Evolutionary conservation across 805 yeast species (phyloP).

Genomic region (Danielia oregonensis): DNA sequence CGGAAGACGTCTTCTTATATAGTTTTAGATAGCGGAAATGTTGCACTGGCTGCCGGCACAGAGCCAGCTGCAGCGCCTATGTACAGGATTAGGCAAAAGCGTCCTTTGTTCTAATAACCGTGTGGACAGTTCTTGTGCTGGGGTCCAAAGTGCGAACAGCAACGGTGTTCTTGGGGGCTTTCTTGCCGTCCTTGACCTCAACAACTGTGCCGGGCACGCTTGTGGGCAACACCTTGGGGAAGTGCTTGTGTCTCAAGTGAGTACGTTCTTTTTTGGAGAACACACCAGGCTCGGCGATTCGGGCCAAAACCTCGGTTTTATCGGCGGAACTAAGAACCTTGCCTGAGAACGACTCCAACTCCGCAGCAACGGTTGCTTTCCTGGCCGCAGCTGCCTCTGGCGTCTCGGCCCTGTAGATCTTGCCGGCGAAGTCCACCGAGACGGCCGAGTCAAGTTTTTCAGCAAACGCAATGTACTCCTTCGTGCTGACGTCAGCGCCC

Average conservation of each 20-base stretch:
- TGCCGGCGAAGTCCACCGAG: slow-evolving; percentile 44
- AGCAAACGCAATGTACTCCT: slow-evolving; percentile 36
- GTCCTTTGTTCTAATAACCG: slow-evolving; percentile 50
- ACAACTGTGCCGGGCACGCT: slow-evolving; percentile 39
- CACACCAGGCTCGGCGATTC: slow-evolving; percentile 42
- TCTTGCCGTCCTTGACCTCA: slow-evolving; percentile 32
- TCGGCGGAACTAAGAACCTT: slow-evolving; percentile 32
- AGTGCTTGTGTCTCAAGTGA: slow-evolving; percentile 42
- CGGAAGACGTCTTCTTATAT: not conserved
- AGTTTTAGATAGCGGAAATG: no score
- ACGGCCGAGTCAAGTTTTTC: slow-evolving; percentile 35
- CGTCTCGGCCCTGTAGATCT: slow-evolving; percentile 37
- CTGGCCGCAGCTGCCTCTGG: slow-evolving; percentile 22
- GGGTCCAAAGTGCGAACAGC: slow-evolving; percentile 61
- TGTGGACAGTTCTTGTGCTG: slow-evolving; percentile 46
- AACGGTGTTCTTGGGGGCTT: slow-evolving; percentile 45
- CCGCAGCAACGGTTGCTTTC: slow-evolving; percentile 17
- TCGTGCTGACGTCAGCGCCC: slow-evolving; percentile 24
- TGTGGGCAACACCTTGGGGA: slow-evolving; percentile 57
- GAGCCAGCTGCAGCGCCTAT: no score
- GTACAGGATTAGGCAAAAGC: slow-evolving; percentile 34
- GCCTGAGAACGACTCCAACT: slow-evolving; percentile 20
- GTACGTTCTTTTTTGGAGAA: slow-evolving; percentile 36
- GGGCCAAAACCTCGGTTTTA: slow-evolving; percentile 36
- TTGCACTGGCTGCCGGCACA: no score